Conservation (phyloP, 805 yeast species). For the Clavispora phyllophila region DNA sequence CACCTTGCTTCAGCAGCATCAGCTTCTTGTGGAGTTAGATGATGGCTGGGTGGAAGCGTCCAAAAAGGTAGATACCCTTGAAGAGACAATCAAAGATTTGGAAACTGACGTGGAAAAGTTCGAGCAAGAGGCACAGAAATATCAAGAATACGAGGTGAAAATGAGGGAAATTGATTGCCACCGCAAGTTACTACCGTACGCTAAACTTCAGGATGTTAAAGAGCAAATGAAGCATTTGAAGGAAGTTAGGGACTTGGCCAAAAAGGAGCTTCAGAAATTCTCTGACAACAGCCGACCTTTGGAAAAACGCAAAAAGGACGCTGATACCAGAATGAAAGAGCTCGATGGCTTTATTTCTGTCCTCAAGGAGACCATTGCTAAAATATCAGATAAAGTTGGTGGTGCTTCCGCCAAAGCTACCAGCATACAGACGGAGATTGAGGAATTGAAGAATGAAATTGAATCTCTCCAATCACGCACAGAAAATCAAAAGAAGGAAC, state of each 20-base stretch:
- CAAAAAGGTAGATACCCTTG: slow-evolving; percentile 23
- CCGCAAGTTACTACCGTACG: slow-evolving; percentile 39
- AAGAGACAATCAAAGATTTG: slow-evolving; percentile 27
- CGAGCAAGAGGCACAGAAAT: slow-evolving; percentile 42
- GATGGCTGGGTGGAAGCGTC: slow-evolving; percentile 24
- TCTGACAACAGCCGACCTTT: slow-evolving; percentile 22
- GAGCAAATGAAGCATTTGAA: slow-evolving; percentile 28
- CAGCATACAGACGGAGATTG: not conserved
- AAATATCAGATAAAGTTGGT: not conserved
- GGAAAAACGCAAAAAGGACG: slow-evolving; percentile 3
- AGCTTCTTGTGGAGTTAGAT: slow-evolving; percentile 50
- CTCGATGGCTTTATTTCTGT: not conserved
- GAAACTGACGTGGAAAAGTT: slow-evolving; percentile 32
- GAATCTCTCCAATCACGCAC: slow-evolving; percentile 10
- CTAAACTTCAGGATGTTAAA: slow-evolving; percentile 34
- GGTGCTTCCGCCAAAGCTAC: slow-evolving; percentile 2
- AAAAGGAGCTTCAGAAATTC: slow-evolving; percentile 24
- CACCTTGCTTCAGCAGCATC: slow-evolving; percentile 52
- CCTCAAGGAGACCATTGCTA: not conserved
- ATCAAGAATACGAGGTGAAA: slow-evolving; percentile 44
- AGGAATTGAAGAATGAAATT: slow-evolving; percentile 7
- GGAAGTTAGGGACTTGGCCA: slow-evolving; percentile 30
- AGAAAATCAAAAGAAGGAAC: slow-evolving; percentile 10
- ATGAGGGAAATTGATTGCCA: slow-evolving; percentile 32
- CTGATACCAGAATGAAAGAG: slow-evolving; percentile 1